Conservation (phyloP, 805 yeast species). For the Candida rishiriensis region DNA sequence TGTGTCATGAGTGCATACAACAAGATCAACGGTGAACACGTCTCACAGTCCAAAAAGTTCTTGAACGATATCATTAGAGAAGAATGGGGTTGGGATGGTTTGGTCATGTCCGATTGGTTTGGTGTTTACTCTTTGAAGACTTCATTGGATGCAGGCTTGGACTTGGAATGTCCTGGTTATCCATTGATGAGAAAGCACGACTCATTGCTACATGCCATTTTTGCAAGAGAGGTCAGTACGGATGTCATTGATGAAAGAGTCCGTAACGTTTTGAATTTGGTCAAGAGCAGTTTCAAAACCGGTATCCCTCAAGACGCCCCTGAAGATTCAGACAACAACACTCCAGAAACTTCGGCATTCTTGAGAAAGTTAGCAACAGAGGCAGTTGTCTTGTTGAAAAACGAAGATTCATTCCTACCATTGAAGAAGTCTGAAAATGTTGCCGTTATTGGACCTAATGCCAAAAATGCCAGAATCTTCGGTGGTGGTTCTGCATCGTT, state of each 20-base stretch:
- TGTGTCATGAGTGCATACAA: conserved; percentile 63
- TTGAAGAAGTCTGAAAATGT: conserved; percentile 37
- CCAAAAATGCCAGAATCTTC: conserved; percentile 42
- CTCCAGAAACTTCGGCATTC: conserved; percentile 36
- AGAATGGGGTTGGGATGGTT: conserved; percentile 59
- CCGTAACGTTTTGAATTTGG: conserved; percentile 41
- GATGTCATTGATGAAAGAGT: conserved; percentile 43
- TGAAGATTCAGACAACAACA: conserved; percentile 31
- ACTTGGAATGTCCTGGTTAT: conserved; percentile 68
- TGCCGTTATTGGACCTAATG: conserved; percentile 61
- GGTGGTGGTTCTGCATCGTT: conserved; percentile 62
- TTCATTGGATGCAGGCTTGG: conserved; percentile 52
- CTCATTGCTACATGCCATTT: conserved; percentile 40
- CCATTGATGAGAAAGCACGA: conserved; percentile 44
- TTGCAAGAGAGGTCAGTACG: conserved; percentile 16
- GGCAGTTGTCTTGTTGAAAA: conserved; percentile 53
- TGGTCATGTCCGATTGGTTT: conserved; percentile 62
- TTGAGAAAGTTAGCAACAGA: conserved; percentile 47
- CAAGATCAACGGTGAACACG: conserved; percentile 59
- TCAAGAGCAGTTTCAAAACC: conserved; percentile 39
- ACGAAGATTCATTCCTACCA: conserved; percentile 44
- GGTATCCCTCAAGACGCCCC: conserved; percentile 35
- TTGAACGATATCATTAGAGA: conserved; percentile 44
- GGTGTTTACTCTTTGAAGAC: conserved; percentile 50
- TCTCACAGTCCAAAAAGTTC: conserved; percentile 41